A percentile compares a stretch with the other conserved stretches of the same genome.
Evolutionary conservation across 2,329 filamentous ascomycete species (phyloP).

Genomic region (Trichoderma polysporum): DNA sequence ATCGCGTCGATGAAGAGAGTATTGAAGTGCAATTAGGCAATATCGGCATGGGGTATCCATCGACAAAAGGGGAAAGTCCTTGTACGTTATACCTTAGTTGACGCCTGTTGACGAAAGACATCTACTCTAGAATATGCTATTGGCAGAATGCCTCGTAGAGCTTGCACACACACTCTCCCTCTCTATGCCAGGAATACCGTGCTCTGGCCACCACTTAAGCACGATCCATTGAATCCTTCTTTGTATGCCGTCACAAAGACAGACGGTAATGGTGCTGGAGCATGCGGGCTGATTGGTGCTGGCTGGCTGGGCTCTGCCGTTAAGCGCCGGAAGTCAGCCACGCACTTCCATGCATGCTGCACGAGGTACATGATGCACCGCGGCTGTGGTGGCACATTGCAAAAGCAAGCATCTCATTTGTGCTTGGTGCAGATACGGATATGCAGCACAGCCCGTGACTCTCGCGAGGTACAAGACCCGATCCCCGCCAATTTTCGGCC

Average conservation of each 20-base stretch:
- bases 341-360: background rate
- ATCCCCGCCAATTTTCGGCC: background rate
- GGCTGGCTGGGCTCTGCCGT: background rate
- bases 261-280: conserved; percentile 2
- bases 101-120: background rate
- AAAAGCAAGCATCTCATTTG: too few species aligned
- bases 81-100: background rate
- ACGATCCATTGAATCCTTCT: background rate
- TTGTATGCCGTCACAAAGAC: background rate
- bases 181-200: background rate
- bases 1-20: background rate
- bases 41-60: too few species aligned
- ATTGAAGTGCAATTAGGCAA: background rate
- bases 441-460: background rate
- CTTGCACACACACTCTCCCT: background rate
- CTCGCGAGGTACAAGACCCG: background rate
- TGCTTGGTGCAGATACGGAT: background rate
- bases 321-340: conserved; percentile 11
- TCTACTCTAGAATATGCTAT: background rate
- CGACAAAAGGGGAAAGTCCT: background rate
- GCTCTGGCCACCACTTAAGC: background rate
- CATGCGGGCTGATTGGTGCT: conserved; percentile 5
- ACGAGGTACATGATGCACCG: background rate
- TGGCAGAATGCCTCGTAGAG: too few species aligned
- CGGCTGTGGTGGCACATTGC: background rate